A percentile compares a stretch with the other conserved stretches of the same genome.
phyloP scores from a whole-genome alignment of 139 green algal genomes.

The Asterochloris sp. region DNA sequence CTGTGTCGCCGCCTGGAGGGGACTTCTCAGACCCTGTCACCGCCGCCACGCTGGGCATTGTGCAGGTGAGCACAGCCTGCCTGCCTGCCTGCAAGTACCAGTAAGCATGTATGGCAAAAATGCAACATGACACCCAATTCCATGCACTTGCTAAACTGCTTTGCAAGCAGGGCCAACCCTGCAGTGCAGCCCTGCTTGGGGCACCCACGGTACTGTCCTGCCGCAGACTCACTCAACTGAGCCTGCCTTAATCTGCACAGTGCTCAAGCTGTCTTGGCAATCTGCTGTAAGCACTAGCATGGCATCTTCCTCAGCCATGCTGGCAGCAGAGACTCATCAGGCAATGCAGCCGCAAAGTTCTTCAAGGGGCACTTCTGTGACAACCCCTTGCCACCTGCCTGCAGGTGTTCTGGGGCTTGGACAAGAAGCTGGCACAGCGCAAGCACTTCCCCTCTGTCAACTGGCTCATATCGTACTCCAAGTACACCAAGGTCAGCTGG shows the following conservation, averaged over 20 bases:
- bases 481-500: constrained; percentile 88
- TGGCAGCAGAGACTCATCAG: neutral
- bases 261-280: no score
- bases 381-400: neutral
- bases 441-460: constrained; percentile 99
- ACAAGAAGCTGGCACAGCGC: constrained; percentile 99
- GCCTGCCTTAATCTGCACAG: no score
- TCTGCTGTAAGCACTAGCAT: neutral
- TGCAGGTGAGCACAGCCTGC: constrained; percentile 69
- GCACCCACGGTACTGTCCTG: no score
- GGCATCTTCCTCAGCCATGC: neutral
- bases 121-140: no score
- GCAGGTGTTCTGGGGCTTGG: constrained; percentile 99
- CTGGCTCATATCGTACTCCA: constrained; percentile 99
- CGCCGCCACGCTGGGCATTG: constrained; percentile 95
- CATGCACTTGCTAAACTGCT: no score
- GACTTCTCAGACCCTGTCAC: constrained; percentile 99
- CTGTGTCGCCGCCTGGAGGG: constrained; percentile 94
- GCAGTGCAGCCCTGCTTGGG: no score
- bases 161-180: no score
- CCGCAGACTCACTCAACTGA: no score
- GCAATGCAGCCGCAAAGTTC: neutral
- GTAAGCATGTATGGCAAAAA: no score
- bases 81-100: no score
- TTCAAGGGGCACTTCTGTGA: neutral